Percentiles rank a stretch among this genome's conserved stretches.
Evolutionary conservation across 1,139 yeast species (phyloP).

Genomic region (Zygosaccharomyces pseudobailii): DNA sequence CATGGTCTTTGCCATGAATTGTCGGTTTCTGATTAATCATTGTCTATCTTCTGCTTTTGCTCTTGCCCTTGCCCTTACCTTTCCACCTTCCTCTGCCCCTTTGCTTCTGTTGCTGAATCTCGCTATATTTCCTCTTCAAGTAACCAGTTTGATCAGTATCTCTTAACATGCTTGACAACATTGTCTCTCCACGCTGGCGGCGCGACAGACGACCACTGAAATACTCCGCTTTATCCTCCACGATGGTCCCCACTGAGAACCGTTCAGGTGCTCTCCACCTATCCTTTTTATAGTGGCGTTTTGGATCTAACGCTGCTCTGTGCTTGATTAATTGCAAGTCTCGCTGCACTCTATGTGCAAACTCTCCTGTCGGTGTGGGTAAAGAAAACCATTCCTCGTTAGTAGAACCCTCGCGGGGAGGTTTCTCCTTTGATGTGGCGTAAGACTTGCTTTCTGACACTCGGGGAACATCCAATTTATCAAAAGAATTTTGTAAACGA

Average conservation of each 20-base stretch:
- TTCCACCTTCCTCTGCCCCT: conserved; percentile 60
- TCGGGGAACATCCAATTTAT: conserved; percentile 17
- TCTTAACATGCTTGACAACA: conserved; percentile 76
- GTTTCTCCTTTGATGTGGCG: conserved; percentile 4
- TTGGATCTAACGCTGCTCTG: conserved; percentile 90
- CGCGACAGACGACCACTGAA: conserved; percentile 65
- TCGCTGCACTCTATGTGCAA: conserved; percentile 52
- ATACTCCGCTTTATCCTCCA: conserved; percentile 78
- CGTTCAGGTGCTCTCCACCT: conserved; percentile 75
- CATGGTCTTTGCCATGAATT: too few relatives aligned
- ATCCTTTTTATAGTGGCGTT: conserved; percentile 88
- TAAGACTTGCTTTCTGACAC: not conserved
- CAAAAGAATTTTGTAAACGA: conserved; percentile 29
- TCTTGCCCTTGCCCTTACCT: not conserved
- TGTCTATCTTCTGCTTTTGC: not conserved
- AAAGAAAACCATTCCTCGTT: conserved; percentile 68
- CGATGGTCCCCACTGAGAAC: conserved; percentile 84
- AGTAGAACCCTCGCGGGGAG: conserved; percentile 19
- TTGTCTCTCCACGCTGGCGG: conserved; percentile 68
- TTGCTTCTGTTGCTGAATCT: conserved; percentile 68
- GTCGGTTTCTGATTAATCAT: not conserved
- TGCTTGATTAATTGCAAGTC: conserved; percentile 77
- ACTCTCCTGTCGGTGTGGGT: conserved; percentile 75
- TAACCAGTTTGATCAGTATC: conserved; percentile 68
- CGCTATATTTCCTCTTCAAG: conserved; percentile 78